A percentile compares a stretch with the other conserved stretches of the same genome.
Evolutionary conservation across 306 rosid species (phyloP).

Genomic region (Rubus idaeus): DNA sequence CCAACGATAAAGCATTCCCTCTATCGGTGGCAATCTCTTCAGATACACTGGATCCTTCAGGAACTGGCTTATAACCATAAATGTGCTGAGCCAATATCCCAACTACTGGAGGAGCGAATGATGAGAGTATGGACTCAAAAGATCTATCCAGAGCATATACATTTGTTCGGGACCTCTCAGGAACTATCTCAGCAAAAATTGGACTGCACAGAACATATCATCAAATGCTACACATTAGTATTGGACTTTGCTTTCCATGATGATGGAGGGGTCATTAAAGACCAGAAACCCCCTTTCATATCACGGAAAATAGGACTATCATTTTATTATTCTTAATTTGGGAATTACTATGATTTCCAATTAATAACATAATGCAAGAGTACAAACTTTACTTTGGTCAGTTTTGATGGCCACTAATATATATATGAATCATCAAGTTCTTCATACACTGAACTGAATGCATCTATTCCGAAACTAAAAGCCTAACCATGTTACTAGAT

Average conservation of each 20-base stretch:
- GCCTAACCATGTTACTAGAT: constrained; percentile 8
- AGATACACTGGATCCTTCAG: constrained; percentile 41
- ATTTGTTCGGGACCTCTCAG: constrained; percentile 80
- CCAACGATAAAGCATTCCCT: constrained; percentile 50
- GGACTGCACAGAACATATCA: constrained; percentile 58
- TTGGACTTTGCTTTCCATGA: neutral
- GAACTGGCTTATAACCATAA: constrained; percentile 76
- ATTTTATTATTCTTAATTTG: neutral
- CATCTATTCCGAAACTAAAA: neutral
- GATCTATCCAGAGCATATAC: constrained; percentile 90
- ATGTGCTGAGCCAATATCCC: constrained; percentile 84
- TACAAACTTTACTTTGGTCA: too few relatives aligned
- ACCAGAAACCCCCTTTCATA: neutral
- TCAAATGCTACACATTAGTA: neutral
- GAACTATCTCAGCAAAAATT: constrained; percentile 97
- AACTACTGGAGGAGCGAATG: constrained; percentile 87
- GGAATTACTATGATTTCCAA: neutral
- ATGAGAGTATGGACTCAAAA: constrained; percentile 78
- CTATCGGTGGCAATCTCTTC: constrained; percentile 55
- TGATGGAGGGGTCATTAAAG: neutral
- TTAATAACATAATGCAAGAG: neutral
- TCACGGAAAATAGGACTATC: neutral
- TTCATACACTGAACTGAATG: neutral
- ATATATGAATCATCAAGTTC: neutral
- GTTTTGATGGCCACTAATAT: too few relatives aligned